Evolutionary conservation across 2,329 filamentous ascomycete species (phyloP), one percentile per base, ranked within the genome.

Genomic region (Sporothrix schenckii): DNA sequence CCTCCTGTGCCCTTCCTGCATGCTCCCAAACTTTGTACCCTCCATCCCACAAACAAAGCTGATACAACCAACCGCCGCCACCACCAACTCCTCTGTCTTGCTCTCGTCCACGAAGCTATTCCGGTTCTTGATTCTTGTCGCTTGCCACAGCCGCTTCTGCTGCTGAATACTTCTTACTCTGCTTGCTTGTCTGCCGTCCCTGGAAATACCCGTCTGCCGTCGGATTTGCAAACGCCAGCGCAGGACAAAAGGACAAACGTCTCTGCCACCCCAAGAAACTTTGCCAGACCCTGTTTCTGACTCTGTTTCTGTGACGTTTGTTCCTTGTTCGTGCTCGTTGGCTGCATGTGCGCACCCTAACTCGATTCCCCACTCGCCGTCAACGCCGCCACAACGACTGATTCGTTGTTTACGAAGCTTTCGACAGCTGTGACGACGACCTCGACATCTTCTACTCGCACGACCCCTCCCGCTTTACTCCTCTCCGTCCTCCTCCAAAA

Each of bases 61-160:
- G 61, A 30, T 65, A 65, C 61, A 65, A 50, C 61, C 61, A 65
- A 65, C 61, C 41, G 7, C 21, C 21, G 14, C 24, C 61, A 50
- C 44, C 61, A 19, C 24, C 44, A 34, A 44, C 61, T 50, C 47
- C 9, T 30, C 19, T 49, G 7, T 61, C 21, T 34, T 21, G 11
- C 47, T 34, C 14, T 16, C 24, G 14, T 49, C 60, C 24, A 65
- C 60, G 21, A 50, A 47, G 7, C n/a, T 21, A 16, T 47, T 7
- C 41, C 47, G 39, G 39, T 63, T 63, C 39, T 63, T 63, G 58
- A 63, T 63, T 47, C 58, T 63, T 63, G 58, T 47, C 44, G 61
- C 61, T 65, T 50, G 61, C 61, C 44, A 65, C 44, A 19, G 24
- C 27, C 44, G 61, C 61, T 44, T 44, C 61, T 50, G 41, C 60